These are phyloP conservation scores for Cladosporium austrohemisphaericum DNA, from an alignment of 2,329 filamentous ascomycete species.

Conservation along the genomic window DNA sequence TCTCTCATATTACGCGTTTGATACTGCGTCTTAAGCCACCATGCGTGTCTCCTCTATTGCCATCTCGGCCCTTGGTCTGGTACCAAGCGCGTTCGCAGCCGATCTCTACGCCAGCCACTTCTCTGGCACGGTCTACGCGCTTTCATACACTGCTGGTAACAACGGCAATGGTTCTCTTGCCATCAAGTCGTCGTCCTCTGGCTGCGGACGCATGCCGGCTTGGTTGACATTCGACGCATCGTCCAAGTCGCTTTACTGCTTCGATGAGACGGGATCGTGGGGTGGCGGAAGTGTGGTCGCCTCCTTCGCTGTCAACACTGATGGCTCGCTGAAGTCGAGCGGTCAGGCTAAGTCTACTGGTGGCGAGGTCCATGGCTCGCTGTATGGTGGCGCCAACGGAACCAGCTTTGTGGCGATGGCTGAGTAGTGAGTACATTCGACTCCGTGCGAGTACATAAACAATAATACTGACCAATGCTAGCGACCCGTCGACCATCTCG, in stretches of 20 bases:
- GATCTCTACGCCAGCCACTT: conserved; percentile 14
- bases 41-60: conserved; percentile 13
- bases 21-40: conserved; percentile 5
- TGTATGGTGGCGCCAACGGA: conserved; percentile 13
- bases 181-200: conserved; percentile 6
- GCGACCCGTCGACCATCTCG: conserved; percentile 28
- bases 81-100: conserved; percentile 8
- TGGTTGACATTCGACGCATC: conserved; percentile 16
- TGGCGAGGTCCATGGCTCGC: conserved; percentile 14
- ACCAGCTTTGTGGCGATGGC: conserved; percentile 15
- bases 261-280: conserved; percentile 15
- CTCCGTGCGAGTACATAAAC: background rate
- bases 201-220: conserved; percentile 16
- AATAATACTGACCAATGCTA: background rate
- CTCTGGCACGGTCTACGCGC: conserved; percentile 13
- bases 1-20: conserved; percentile 4
- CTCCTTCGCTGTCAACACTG: conserved; percentile 8
- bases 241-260: conserved; percentile 14
- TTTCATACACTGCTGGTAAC: conserved; percentile 9
- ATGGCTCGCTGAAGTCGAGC: conserved; percentile 1
- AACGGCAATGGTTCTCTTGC: conserved; percentile 15
- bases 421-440: conserved; percentile 14
- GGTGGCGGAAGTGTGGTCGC: conserved; percentile 13
- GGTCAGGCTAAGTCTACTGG: conserved; percentile 14
- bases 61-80: conserved; percentile 13